A percentile compares a stretch with the other conserved stretches of the same genome.
These are phyloP conservation scores for Stentor roeselii DNA, from an alignment of 73 alveolate species.

Conservation along the genomic window DNA sequence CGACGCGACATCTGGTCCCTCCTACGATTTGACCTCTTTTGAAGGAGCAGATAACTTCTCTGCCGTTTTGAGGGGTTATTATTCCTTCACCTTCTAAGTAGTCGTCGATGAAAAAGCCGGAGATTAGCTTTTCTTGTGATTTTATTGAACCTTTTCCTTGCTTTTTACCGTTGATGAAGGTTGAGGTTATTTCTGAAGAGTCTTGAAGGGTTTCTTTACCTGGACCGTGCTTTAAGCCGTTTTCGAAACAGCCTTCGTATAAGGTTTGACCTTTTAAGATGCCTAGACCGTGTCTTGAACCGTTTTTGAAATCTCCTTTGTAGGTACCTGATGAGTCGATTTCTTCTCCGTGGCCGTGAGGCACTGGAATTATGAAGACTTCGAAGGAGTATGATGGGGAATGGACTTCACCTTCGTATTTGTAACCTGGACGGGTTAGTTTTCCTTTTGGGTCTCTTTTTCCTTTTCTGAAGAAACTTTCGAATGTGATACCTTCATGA, in stretches of 20 bases:
- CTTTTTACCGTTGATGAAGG: not conserved
- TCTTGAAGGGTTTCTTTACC: not conserved
- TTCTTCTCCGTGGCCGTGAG: not conserved
- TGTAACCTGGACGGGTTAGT: slow-evolving; percentile 36
- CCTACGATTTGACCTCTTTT: not conserved
- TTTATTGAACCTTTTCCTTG: not conserved
- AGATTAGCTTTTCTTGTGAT: not conserved
- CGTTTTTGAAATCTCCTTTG: slow-evolving; percentile 61
- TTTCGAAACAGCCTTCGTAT: not conserved
- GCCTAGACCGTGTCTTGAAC: slow-evolving; percentile 62
- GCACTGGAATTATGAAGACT: not conserved
- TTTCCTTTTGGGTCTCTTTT: slow-evolving; percentile 59
- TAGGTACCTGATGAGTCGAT: slow-evolving; percentile 28
- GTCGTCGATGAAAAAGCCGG: not conserved
- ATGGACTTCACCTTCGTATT: slow-evolving; percentile 30
- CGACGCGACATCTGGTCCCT: not conserved
- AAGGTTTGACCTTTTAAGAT: not conserved
- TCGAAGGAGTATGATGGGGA: not conserved
- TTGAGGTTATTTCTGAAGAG: not conserved
- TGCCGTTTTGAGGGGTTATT: not conserved
- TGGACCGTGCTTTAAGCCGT: not conserved
- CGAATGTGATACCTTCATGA: slow-evolving; percentile 57
- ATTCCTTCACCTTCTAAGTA: not conserved
- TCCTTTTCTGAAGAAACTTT: slow-evolving; percentile 72
- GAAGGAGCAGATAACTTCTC: not conserved